Base-by-base conservation (phyloP, 1,139 yeast species). In the Torulaspora pretoriensis region DNA sequence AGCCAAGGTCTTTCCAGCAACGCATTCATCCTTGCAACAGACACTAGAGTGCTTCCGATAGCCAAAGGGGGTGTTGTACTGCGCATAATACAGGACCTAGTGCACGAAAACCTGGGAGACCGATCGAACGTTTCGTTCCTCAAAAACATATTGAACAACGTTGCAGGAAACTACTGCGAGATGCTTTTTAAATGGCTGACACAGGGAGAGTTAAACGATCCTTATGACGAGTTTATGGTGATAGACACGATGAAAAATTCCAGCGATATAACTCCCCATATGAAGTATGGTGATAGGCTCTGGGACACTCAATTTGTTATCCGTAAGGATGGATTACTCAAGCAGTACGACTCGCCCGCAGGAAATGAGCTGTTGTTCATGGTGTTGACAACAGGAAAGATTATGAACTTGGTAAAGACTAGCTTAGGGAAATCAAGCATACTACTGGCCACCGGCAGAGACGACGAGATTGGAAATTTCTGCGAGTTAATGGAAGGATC, bases 261-360 rank as follows among this genome's bases (percentile, higher is more conserved):
- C 56, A 45, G 68, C 64, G 47, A 50, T 8, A 33, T 59, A 45
- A 33, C 56, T 39, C 36, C 63, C 6, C 73, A 75, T 50, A 71
- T 72, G 40, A 63, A 75, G 14, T 75, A 77, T 51, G 73, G 80
- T 48, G 96, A 89, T 54, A 81, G 83, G 48, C 82, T 84, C 57
- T 92, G 97, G 97, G 86, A 85, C 45, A 87, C 87, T 49, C 78
- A 88, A 46, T 92, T 78, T 61, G 77, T 87, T 8, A 72, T 89
- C 8, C 72, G 92, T 42, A 76, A 77, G 43, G 95, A 86, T 57
- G 95, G 94, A 0, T 60, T 89, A 17, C 80, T 94, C 2, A 74
- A 76, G 43, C 92, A 83, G 53, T 77, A 90, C 42, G 38, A 71
- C 7, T 67, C 70, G 41, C 55, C 70, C 70, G 40, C 49, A 9